Evolutionary conservation across 805 yeast genomes (phyloP).

Genomic region (Ogataea paraovalis): DNA sequence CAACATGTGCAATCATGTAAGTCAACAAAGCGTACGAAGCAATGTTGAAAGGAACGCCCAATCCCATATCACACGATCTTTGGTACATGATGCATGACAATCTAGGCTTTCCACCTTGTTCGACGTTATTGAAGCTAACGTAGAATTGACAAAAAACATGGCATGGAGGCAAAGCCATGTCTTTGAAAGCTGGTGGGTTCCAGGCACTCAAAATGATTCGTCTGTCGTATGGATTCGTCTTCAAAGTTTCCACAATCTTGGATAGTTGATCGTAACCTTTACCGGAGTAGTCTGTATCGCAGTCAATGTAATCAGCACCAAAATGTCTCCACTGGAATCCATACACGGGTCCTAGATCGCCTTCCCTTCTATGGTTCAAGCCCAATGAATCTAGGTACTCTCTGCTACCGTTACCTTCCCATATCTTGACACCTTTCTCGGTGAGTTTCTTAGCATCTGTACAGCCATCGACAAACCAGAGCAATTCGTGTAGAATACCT

Average conservation of each 20-base stretch:
- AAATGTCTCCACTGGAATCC: constrained; percentile 99
- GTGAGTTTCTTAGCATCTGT: constrained; percentile 80
- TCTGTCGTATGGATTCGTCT: constrained; percentile 89
- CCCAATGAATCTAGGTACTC: constrained; percentile 86
- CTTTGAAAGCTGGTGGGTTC: constrained; percentile 93
- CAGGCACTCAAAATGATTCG: constrained; percentile 94
- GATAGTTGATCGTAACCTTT: constrained; percentile 89
- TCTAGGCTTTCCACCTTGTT: constrained; percentile 44
- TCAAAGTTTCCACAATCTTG: constrained; percentile 73
- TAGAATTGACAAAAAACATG: constrained; percentile 95
- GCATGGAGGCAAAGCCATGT: constrained; percentile 98
- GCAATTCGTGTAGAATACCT: constrained; percentile 82
- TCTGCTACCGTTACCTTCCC: constrained; percentile 98
- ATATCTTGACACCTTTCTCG: constrained; percentile 87
- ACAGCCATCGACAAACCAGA: constrained; percentile 90
- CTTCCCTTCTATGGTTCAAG: constrained; percentile 73
- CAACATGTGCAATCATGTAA: constrained; percentile 93
- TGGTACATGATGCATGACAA: constrained; percentile 89
- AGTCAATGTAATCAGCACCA: constrained; percentile 87
- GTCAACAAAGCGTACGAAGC: constrained; percentile 94
- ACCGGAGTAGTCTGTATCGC: constrained; percentile 82
- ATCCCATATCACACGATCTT: constrained; percentile 98
- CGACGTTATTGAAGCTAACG: constrained; percentile 70
- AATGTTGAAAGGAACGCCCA: constrained; percentile 98
- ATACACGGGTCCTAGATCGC: constrained; percentile 97